These are phyloP conservation scores for Circinella umbellata DNA, from an alignment of 371 early-diverging fungal genomes.

Conservation along the genomic window DNA sequence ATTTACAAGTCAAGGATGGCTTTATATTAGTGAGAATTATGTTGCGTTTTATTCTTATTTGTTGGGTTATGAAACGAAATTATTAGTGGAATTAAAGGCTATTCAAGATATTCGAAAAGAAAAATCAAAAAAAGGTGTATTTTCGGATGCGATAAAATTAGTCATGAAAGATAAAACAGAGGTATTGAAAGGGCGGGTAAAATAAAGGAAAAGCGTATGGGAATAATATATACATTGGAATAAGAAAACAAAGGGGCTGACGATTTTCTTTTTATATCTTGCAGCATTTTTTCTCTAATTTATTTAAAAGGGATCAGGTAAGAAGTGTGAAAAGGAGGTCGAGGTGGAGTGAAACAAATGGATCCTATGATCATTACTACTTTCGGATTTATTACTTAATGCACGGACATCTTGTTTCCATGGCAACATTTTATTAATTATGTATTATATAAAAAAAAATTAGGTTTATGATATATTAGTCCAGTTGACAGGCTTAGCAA, in stretches of 20 bases:
- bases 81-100: constrained; percentile 88
- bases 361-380: background rate
- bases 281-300: constrained; percentile 90
- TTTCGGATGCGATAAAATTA: constrained; percentile 88
- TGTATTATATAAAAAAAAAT: background rate
- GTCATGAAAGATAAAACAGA: constrained; percentile 79
- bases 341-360: background rate
- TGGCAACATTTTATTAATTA: no score
- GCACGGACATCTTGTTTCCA: no score
- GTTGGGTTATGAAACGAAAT: constrained; percentile 90
- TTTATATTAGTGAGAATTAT: constrained; percentile 93
- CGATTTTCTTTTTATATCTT: background rate
- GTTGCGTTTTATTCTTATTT: constrained; percentile 95
- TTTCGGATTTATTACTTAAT: background rate
- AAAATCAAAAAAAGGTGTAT: constrained; percentile 86
- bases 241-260: no score
- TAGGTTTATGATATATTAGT: constrained; percentile 89
- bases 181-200: constrained; percentile 45
- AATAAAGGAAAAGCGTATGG: constrained; percentile 1
- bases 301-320: constrained; percentile 92
- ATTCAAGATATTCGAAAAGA: constrained; percentile 87
- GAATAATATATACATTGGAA: background rate
- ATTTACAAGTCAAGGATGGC: constrained; percentile 95
- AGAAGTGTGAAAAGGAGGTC: background rate
- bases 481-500: constrained; percentile 84